Evolutionary conservation across 345 rosid genomes (phyloP).

Genomic region (Boechera retrofracta): DNA sequence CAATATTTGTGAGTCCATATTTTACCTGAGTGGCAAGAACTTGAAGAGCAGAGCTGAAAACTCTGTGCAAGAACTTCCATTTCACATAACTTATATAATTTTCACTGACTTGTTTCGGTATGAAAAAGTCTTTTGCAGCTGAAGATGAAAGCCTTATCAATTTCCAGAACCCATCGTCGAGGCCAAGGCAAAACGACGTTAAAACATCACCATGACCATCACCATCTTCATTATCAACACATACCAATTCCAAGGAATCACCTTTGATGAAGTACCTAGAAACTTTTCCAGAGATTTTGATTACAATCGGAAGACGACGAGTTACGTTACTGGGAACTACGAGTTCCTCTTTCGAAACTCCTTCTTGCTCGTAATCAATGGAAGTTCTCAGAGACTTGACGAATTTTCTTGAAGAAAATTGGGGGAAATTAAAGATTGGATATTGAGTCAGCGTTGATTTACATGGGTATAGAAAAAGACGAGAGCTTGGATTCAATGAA

Average conservation of each 20-base stretch:
- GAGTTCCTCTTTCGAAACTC: conserved; percentile 13
- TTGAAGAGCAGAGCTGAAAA: conserved; percentile 89
- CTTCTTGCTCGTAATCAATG: conserved; percentile 26
- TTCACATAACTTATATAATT: conserved; percentile 73
- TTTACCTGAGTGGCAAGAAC: conserved; percentile 95
- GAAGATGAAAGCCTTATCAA: conserved; percentile 50
- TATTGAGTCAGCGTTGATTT: background rate
- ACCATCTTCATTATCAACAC: conserved; percentile 11
- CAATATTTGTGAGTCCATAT: background rate
- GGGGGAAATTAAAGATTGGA: conserved; percentile 22
- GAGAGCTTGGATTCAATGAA: conserved; percentile 29
- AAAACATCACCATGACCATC: conserved; percentile 12
- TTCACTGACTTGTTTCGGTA: conserved; percentile 72
- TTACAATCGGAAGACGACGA: conserved; percentile 25
- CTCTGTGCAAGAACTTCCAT: conserved; percentile 91
- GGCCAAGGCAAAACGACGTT: conserved; percentile 29
- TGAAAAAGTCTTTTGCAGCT: conserved; percentile 64
- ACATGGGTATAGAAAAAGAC: conserved; percentile 28
- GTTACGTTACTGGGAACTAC: background rate
- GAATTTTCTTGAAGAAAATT: conserved; percentile 3
- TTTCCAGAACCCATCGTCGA: conserved; percentile 36
- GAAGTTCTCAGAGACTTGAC: conserved; percentile 35
- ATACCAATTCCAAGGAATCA: conserved; percentile 30
- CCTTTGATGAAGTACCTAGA: conserved; percentile 38
- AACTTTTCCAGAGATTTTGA: conserved; percentile 33